Percentiles rank a stretch among this genome's conserved stretches.
Evolutionary conservation across 2,329 filamentous ascomycete species (phyloP).

Genomic region (Trichophyton schoenleinii): DNA sequence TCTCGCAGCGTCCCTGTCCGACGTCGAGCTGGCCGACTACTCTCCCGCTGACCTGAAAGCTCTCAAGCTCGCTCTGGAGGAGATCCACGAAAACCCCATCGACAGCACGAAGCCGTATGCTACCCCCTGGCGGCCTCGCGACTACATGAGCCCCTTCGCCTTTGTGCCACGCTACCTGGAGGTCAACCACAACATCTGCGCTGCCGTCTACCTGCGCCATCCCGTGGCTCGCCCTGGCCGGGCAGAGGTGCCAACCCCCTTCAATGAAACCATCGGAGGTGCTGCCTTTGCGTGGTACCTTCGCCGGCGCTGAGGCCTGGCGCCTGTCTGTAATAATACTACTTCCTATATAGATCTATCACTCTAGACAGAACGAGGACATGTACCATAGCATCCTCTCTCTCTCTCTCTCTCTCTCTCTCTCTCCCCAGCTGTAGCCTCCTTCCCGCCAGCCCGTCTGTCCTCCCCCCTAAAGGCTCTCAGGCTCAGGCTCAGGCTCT

Average conservation of each 20-base stretch:
- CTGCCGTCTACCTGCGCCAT: constrained; percentile 87
- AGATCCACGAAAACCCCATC: constrained; percentile 61
- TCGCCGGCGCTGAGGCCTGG: constrained; percentile 51
- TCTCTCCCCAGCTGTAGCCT: too few relatives aligned
- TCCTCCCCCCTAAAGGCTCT: neutral
- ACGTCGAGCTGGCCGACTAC: constrained; percentile 33
- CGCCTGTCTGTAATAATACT: neutral
- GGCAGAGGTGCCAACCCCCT: constrained; percentile 78
- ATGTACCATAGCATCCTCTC: neutral
- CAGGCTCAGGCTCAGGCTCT: neutral
- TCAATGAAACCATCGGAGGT: constrained; percentile 55
- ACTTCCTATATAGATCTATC: neutral
- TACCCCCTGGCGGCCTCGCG: constrained; percentile 78
- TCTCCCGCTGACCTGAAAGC: constrained; percentile 37
- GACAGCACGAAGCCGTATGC: constrained; percentile 71
- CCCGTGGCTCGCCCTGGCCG: constrained; percentile 73
- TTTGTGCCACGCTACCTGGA: constrained; percentile 93
- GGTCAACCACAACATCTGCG: constrained; percentile 94
- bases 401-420: neutral
- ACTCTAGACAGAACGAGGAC: neutral
- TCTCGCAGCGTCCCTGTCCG: constrained; percentile 24
- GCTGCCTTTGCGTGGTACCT: constrained; percentile 92
- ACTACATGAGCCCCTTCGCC: constrained; percentile 82
- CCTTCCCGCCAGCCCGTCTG: too few relatives aligned
- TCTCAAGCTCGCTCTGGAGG: constrained; percentile 45